Base-by-base conservation (phyloP, 441 rosid species). In the Viola pubescens region DNA sequence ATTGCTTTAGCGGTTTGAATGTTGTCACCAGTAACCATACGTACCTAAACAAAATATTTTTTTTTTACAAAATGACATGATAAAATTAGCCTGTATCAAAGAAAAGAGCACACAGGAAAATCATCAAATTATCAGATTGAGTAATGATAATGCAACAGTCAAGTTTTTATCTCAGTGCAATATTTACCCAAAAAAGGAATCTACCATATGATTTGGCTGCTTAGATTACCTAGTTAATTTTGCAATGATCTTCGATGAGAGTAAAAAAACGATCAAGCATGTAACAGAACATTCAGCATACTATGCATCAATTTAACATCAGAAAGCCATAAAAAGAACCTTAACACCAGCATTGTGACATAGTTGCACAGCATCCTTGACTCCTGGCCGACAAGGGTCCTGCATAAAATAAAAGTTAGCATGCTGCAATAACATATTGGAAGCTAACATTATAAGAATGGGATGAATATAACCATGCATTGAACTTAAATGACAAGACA, bases 1-100 rank as follows among this genome's bases (percentile, higher is more conserved):
- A 94, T 86, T 68, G 99, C 96, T 81, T 75, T 88, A 4, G 99
- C 97, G 68, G 96, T 94, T 68, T 80, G 85, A 69, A 82, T 58
- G 73, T 94, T 94, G 80, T 94, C 99, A 62, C 99, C 99, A 60
- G 99, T 94, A 59, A 94, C 85, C 97, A 88, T 94, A 47, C 99
- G 97, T 39, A 90, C 97, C 99, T 94, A 65, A 42, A 39, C 12
- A 13, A 42, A 16, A 8, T 1, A 7, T 9, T n/a, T 8, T 13
- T 9, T n/a, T 48, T 40, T 16, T 9, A 42, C 9, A 57, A 12
- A 9, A 52, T 9, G 39, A 46, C 10, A 11, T 68, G 12, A 2
- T 37, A 47, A 6, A 9, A 46, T 46, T 48, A 7, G 40, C 44
- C 7, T 9, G 56, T 13, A 10, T 16, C 10, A 44, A 19, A 4